These are phyloP conservation scores for Volvox carteri DNA, from an alignment of 163 green algal genomes.

Conservation along the genomic window DNA sequence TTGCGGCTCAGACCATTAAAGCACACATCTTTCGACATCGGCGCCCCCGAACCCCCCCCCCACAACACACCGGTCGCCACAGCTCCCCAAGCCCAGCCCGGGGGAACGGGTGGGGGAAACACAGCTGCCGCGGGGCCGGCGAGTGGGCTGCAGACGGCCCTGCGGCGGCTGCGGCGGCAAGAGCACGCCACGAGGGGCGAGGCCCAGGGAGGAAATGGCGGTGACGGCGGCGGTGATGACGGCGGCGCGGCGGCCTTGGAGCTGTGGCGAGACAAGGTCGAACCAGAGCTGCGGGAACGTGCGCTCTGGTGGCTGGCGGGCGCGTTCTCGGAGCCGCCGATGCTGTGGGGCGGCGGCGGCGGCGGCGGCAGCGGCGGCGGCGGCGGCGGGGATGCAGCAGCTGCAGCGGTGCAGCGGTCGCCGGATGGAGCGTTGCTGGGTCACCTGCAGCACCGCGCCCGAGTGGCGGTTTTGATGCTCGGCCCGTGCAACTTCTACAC, in stretches of 20 bases:
- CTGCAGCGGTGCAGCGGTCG: not conserved
- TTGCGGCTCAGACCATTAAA: too few relatives aligned
- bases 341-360: not conserved
- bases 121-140: too few relatives aligned
- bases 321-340: slow-evolving; percentile 45
- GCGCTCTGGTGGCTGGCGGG: slow-evolving; percentile 9
- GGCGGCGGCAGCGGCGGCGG: not conserved
- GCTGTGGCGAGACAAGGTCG: slow-evolving; percentile 13
- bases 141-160: not conserved
- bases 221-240: not conserved
- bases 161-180: not conserved
- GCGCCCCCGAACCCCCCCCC: too few relatives aligned
- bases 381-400: too few relatives aligned
- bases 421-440: slow-evolving; percentile 1
- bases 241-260: not conserved
- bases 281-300: slow-evolving; percentile 21
- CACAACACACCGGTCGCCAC: too few relatives aligned
- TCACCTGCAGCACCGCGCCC: slow-evolving; percentile 23
- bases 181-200: not conserved
- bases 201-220: not conserved
- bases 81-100: too few relatives aligned
- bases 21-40: too few relatives aligned
- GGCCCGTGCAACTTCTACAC: slow-evolving; percentile 51
- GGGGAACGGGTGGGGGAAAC: too few relatives aligned
- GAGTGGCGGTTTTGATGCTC: slow-evolving; percentile 38